These are phyloP conservation scores for Carex pumila DNA, from an alignment of 176 grass and related monocot genomes.

Conservation along the genomic window DNA sequence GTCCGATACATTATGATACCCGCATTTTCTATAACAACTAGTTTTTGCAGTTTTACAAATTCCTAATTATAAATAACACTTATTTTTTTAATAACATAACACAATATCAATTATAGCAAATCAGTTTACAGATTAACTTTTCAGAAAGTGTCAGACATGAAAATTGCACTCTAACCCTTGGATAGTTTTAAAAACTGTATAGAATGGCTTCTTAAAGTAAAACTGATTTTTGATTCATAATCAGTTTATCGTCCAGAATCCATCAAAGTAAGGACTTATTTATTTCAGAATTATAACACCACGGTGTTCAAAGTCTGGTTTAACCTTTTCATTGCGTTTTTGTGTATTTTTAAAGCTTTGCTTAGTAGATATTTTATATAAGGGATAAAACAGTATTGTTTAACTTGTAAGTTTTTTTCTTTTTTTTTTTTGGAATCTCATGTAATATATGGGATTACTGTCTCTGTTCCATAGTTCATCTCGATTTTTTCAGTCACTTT, in stretches of 20 bases:
- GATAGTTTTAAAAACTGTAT: neutral
- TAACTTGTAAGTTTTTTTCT: neutral
- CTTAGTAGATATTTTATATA: neutral
- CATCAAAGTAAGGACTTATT: neutral
- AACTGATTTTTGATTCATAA: neutral
- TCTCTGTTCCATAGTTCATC: neutral
- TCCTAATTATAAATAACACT: neutral
- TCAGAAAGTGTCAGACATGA: neutral
- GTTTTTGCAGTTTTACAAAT: neutral
- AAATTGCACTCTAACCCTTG: neutral
- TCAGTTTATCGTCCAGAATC: neutral
- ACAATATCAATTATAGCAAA: neutral
- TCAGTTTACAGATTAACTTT: neutral
- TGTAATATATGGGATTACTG: neutral
- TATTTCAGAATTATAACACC: neutral
- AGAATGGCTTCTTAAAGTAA: neutral
- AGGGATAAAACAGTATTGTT: neutral
- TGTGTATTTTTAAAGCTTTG: neutral
- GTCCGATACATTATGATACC: neutral
- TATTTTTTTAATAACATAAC: neutral
- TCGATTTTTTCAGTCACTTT: neutral
- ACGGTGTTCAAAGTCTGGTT: neutral
- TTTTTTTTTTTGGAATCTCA: neutral
- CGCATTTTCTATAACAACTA: neutral
- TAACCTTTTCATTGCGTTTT: no score